These are phyloP conservation scores for Coelastrella sp. DNA, from an alignment of 139 green algal genomes.

Conservation along the genomic window DNA sequence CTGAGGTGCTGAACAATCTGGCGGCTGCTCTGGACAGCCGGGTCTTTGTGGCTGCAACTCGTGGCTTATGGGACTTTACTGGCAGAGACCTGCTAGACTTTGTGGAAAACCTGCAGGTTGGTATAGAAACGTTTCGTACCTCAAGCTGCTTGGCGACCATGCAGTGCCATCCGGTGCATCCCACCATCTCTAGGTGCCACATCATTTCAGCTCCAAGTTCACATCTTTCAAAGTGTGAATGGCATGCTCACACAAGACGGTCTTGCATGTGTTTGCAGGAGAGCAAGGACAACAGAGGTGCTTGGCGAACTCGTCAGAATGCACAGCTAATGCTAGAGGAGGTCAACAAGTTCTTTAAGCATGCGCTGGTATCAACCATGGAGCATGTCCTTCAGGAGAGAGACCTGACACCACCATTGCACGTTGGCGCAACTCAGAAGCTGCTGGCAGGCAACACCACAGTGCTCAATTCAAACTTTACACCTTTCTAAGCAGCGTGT, in stretches of 20 bases:
- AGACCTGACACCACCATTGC: slow-evolving; percentile 62
- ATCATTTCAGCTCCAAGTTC: no score
- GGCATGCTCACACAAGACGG: neutral
- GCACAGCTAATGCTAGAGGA: slow-evolving; percentile 48
- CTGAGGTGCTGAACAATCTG: slow-evolving; percentile 54
- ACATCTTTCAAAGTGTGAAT: no score
- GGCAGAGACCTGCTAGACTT: slow-evolving; percentile 68
- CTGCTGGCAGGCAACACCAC: slow-evolving; percentile 67
- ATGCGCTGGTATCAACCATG: slow-evolving; percentile 49
- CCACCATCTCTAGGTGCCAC: no score
- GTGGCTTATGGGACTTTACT: slow-evolving; percentile 69
- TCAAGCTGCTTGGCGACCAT: no score
- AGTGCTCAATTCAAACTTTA: slow-evolving; percentile 66
- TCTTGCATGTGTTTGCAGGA: slow-evolving; percentile 43
- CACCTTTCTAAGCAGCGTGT: slow-evolving; percentile 61
- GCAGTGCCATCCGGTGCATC: no score
- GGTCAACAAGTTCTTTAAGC: slow-evolving; percentile 59
- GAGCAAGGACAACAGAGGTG: slow-evolving; percentile 48
- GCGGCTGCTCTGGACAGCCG: slow-evolving; percentile 58
- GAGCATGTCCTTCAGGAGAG: slow-evolving; percentile 54
- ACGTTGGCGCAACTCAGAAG: slow-evolving; percentile 60
- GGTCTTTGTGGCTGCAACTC: slow-evolving; percentile 64
- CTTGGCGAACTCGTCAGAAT: slow-evolving; percentile 66
- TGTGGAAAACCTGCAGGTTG: slow-evolving; percentile 66
- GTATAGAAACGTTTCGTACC: no score